These are phyloP conservation scores for Sclerotinia minor DNA, from an alignment of 2,329 filamentous ascomycete species.

Conservation along the genomic window DNA sequence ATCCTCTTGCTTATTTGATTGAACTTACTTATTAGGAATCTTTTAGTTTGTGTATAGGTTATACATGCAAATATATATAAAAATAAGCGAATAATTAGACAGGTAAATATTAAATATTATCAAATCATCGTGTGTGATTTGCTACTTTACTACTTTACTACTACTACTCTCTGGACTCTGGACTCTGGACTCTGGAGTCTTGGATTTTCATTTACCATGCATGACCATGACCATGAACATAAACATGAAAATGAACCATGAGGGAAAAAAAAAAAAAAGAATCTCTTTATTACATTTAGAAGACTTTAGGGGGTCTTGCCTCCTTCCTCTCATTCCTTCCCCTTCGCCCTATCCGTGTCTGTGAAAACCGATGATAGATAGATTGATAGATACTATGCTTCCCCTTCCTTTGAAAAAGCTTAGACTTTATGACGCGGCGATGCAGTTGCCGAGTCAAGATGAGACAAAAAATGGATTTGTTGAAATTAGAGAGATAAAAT, in stretches of 20 bases:
- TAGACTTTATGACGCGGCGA: neutral
- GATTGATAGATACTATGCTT: neutral
- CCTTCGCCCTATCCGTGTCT: neutral
- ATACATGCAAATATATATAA: too few relatives aligned
- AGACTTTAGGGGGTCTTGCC: constrained; percentile 2
- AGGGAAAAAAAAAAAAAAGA: too few relatives aligned
- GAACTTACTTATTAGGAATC: neutral
- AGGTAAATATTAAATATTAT: neutral
- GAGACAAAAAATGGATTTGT: neutral
- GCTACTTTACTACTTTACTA: neutral
- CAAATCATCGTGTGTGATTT: neutral
- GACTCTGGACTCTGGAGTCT: neutral
- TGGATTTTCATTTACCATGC: constrained; percentile 5
- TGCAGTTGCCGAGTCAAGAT: constrained; percentile 15
- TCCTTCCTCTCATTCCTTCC: neutral
- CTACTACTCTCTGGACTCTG: neutral
- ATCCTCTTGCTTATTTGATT: neutral
- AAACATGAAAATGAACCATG: too few relatives aligned
- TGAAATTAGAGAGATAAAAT: constrained; percentile 21
- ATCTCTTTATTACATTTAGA: constrained; percentile 17
- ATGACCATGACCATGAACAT: neutral
- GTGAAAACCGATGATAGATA: constrained; percentile 1
- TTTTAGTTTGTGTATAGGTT: neutral
- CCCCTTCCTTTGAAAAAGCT: neutral
- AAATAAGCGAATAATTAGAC: too few relatives aligned